A percentile compares a stretch with the other conserved stretches of the same genome.
Evolutionary conservation across 2,329 filamentous ascomycete species (phyloP).

Genomic region (Didymella pomorum): DNA sequence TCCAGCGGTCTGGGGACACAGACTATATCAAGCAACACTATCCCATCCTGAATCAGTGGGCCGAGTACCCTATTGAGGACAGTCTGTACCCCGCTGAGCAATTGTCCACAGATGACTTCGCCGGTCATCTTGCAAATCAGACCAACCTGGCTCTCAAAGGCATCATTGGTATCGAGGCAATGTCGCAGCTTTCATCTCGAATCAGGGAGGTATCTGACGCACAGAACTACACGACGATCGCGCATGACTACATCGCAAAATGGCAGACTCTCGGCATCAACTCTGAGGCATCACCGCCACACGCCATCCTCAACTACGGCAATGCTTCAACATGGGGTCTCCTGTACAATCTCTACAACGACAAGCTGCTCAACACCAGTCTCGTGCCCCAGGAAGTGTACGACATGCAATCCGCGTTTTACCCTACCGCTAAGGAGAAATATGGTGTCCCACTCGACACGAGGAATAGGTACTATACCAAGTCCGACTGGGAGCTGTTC

Average conservation of each 20-base stretch:
- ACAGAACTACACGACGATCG: slow-evolving; percentile 68
- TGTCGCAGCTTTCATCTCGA: slow-evolving; percentile 72
- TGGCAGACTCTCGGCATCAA: slow-evolving; percentile 74
- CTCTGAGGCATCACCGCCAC: slow-evolving; percentile 68
- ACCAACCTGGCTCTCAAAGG: slow-evolving; percentile 85
- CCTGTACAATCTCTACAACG: slow-evolving; percentile 84
- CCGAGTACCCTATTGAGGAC: slow-evolving; percentile 75
- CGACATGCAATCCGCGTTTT: slow-evolving; percentile 81
- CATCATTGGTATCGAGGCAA: slow-evolving; percentile 81
- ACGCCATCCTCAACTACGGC: slow-evolving; percentile 81
- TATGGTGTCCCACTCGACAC: slow-evolving; percentile 85
- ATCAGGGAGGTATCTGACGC: slow-evolving; percentile 66
- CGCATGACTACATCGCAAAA: slow-evolving; percentile 71
- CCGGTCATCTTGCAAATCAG: slow-evolving; percentile 77
- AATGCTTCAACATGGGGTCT: slow-evolving; percentile 83
- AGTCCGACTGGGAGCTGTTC: slow-evolving; percentile 92
- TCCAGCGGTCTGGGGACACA: slow-evolving; percentile 71
- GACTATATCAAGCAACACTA: slow-evolving; percentile 70
- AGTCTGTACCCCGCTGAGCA: slow-evolving; percentile 77
- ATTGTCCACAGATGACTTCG: slow-evolving; percentile 86
- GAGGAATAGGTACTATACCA: slow-evolving; percentile 78
- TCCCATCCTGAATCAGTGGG: slow-evolving; percentile 78
- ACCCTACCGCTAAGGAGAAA: slow-evolving; percentile 77
- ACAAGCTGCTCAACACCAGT: slow-evolving; percentile 55
- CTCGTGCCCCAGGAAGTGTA: slow-evolving; percentile 82